These are phyloP conservation scores for Hydnum rufescens DNA, from an alignment of 768 basidiomycete species.

Conservation along the genomic window DNA sequence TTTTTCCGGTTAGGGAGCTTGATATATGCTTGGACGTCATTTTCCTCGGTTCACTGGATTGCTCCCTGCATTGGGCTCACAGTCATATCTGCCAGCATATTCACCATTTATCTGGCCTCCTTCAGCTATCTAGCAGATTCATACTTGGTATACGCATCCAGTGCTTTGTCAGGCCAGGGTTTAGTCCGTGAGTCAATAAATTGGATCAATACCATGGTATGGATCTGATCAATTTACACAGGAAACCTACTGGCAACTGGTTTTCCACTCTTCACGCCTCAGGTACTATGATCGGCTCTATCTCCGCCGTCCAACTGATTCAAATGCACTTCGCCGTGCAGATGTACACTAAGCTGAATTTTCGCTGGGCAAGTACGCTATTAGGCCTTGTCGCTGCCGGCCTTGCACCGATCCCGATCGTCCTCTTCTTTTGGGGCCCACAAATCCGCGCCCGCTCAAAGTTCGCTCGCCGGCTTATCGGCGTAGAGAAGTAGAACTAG, in stretches of 20 bases:
- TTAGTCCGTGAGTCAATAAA: slow-evolving; percentile 14
- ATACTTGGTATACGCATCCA: slow-evolving; percentile 32
- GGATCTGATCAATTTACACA: background rate
- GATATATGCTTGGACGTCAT: slow-evolving; percentile 53
- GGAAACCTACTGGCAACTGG: slow-evolving; percentile 15
- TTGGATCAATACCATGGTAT: slow-evolving; percentile 1
- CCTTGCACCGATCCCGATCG: slow-evolving; percentile 13
- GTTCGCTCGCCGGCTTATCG: slow-evolving; percentile 1
- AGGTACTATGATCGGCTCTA: slow-evolving; percentile 7
- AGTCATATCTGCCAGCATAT: slow-evolving; percentile 30
- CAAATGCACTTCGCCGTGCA: background rate
- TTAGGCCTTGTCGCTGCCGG: slow-evolving; percentile 11
- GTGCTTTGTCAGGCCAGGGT: slow-evolving; percentile 42
- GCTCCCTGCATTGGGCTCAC: slow-evolving; percentile 33
- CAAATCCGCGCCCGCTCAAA: slow-evolving; percentile 7
- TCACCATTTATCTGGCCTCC: slow-evolving; percentile 27
- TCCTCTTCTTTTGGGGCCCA: slow-evolving; percentile 5
- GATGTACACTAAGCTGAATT: slow-evolving; percentile 18
- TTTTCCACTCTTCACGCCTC: slow-evolving; percentile 44
- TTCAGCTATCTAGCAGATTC: slow-evolving; percentile 39
- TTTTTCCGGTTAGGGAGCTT: slow-evolving; percentile 25
- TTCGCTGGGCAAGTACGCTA: slow-evolving; percentile 15
- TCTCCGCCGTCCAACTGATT: background rate
- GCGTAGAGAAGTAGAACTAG: background rate
- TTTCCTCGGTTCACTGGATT: slow-evolving; percentile 36